These are phyloP conservation scores for Sophora flavescens DNA, from an alignment of 306 rosid species.

Conservation along the genomic window DNA sequence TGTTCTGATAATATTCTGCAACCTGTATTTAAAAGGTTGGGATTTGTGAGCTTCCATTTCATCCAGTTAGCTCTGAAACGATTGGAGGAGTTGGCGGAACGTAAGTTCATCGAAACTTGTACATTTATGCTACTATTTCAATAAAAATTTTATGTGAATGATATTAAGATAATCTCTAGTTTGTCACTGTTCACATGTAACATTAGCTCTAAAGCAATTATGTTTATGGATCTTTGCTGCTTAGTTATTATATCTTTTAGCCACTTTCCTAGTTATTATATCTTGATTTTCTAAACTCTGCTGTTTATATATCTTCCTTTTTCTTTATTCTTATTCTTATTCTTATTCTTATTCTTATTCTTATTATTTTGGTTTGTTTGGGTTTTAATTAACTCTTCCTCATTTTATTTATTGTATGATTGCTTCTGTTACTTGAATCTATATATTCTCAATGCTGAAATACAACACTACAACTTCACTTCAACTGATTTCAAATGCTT, in stretches of 20 bases:
- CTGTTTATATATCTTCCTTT: slow-evolving; percentile 2
- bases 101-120: slow-evolving; percentile 58
- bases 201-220: background rate
- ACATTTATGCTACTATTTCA: background rate
- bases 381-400: background rate
- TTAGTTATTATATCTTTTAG: background rate
- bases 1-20: slow-evolving; percentile 38
- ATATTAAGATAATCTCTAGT: slow-evolving; percentile 29
- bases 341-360: background rate
- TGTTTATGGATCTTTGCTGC: background rate
- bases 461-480: background rate
- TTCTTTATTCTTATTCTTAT: background rate
- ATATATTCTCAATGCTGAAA: background rate
- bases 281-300: background rate
- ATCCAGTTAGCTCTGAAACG: slow-evolving; percentile 87
- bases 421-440: background rate
- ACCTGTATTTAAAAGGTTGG: slow-evolving; percentile 68
- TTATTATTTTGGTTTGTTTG: background rate
- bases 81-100: slow-evolving; percentile 98
- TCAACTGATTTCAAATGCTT: slow-evolving; percentile 5
- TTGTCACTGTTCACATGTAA: slow-evolving; percentile 6
- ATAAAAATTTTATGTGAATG: background rate
- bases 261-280: background rate
- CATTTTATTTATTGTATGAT: background rate
- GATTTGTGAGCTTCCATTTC: slow-evolving; percentile 92